A percentile compares a stretch with the other conserved stretches of the same genome.
Evolutionary conservation across 371 early-diverging fungal genomes (phyloP).

Genomic region (Mucor sp.): DNA sequence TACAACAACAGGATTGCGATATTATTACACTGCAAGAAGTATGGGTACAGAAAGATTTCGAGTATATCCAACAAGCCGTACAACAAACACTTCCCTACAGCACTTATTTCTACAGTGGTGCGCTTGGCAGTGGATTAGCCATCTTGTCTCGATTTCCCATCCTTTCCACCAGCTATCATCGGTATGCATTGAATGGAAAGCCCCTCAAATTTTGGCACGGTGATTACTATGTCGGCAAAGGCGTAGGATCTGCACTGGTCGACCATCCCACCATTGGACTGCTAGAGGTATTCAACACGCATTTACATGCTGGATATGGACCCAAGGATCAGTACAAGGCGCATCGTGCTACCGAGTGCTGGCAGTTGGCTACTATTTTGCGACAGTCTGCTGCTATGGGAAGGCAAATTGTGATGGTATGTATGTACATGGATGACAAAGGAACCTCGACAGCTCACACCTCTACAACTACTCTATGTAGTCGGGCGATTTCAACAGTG

Average conservation of each 20-base stretch:
- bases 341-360: constrained; percentile 50
- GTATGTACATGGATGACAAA: constrained; percentile 33
- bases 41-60: constrained; percentile 48
- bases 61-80: constrained; percentile 26
- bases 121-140: constrained; percentile 52
- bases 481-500: constrained; percentile 55
- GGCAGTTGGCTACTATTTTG: constrained; percentile 48
- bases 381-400: constrained; percentile 39
- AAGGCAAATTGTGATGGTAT: constrained; percentile 51
- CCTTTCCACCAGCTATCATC: constrained; percentile 29
- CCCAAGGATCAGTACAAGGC: constrained; percentile 38
- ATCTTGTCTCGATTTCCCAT: constrained; percentile 51
- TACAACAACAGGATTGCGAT: constrained; percentile 37
- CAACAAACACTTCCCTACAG: constrained; percentile 33
- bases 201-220: constrained; percentile 51
- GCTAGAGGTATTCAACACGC: constrained; percentile 57
- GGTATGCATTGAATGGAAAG: constrained; percentile 47
- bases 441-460: no score
- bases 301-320: constrained; percentile 56
- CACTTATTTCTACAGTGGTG: constrained; percentile 50
- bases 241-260: constrained; percentile 40
- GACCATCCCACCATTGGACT: constrained; percentile 48
- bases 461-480: no score
- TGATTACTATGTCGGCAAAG: constrained; percentile 59
- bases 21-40: constrained; percentile 59